Conservation (phyloP, 2,329 filamentous ascomycete species). For the Thielaviopsis euricoi region DNA sequence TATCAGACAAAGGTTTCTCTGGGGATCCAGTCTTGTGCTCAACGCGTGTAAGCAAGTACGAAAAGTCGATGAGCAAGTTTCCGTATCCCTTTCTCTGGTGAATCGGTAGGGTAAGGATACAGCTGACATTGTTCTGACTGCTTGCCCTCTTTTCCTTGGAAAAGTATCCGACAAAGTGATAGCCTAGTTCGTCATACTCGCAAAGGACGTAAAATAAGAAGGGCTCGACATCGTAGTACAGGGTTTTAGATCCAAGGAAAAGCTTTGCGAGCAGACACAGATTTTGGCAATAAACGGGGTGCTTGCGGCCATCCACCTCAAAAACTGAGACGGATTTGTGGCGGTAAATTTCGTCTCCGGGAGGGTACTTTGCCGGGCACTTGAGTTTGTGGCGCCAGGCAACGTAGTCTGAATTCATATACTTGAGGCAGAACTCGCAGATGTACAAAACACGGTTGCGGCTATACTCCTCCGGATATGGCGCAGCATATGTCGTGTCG, state of each 20-base stretch:
- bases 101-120: conserved; percentile 87
- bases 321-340: conserved; percentile 86
- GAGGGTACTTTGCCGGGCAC: conserved; percentile 89
- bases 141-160: conserved; percentile 94
- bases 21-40: conserved; percentile 91
- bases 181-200: conserved; percentile 79
- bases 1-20: conserved; percentile 93
- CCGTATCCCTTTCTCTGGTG: conserved; percentile 96
- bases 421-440: conserved; percentile 97
- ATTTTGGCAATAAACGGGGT: conserved; percentile 97
- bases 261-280: conserved; percentile 89
- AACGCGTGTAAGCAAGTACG: conserved; percentile 83
- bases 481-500: conserved; percentile 96
- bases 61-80: conserved; percentile 93
- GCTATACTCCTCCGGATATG: conserved; percentile 96
- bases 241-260: conserved; percentile 94
- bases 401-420: conserved; percentile 98
- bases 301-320: conserved; percentile 91
- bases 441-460: conserved; percentile 95
- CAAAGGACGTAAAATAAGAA: conserved; percentile 97
- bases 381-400: conserved; percentile 97
- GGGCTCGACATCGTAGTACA: conserved; percentile 95
- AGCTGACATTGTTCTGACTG: conserved; percentile 93
- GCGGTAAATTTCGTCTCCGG: conserved; percentile 94
- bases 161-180: conserved; percentile 98